phyloP scores from a whole-genome alignment of 352 stramenopile species.

The Globisporangium solare region DNA sequence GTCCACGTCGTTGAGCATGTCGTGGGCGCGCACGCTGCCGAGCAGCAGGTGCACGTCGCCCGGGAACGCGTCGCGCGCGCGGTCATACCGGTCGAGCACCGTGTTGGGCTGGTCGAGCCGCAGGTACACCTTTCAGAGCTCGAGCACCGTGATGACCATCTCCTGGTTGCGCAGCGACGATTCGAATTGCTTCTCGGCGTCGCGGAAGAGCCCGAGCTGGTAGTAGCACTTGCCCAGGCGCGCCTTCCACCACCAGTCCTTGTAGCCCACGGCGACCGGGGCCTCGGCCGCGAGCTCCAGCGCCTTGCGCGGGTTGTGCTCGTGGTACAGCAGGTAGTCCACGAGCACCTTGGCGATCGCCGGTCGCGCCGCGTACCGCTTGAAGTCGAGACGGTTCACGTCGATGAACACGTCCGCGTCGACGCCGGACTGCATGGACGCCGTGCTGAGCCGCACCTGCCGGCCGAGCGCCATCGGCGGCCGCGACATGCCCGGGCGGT shows the following conservation, averaged over 20 bases:
- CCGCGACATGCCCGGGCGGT: slow-evolving; percentile 71
- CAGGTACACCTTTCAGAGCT: slow-evolving; percentile 94
- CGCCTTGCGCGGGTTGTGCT: slow-evolving; percentile 90
- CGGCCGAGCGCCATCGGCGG: slow-evolving; percentile 87
- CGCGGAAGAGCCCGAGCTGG: slow-evolving; percentile 88
- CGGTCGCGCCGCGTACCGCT: slow-evolving; percentile 81
- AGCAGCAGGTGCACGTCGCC: slow-evolving; percentile 80
- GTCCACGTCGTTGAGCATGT: slow-evolving; percentile 90
- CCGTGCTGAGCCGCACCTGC: slow-evolving; percentile 88
- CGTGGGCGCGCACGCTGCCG: slow-evolving; percentile 86
- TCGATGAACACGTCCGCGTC: slow-evolving; percentile 87
- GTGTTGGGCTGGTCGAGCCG: slow-evolving; percentile 93
- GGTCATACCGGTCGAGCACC: slow-evolving; percentile 82
- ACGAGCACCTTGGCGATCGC: slow-evolving; percentile 85
- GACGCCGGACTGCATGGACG: slow-evolving; percentile 68
- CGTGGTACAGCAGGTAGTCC: slow-evolving; percentile 92
- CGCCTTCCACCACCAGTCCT: slow-evolving; percentile 96
- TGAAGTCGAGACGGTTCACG: slow-evolving; percentile 87
- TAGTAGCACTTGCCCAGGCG: slow-evolving; percentile 94
- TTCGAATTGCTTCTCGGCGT: slow-evolving; percentile 92
- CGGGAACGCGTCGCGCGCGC: slow-evolving; percentile 61
- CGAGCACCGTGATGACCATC: slow-evolving; percentile 89
- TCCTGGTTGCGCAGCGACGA: slow-evolving; percentile 82
- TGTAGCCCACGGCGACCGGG: slow-evolving; percentile 84
- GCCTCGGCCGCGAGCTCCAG: slow-evolving; percentile 90